Evolutionary conservation across 140 eudicot species (phyloP), one percentile per base, ranked within the genome.

Genomic region (Senecio squalidus): DNA sequence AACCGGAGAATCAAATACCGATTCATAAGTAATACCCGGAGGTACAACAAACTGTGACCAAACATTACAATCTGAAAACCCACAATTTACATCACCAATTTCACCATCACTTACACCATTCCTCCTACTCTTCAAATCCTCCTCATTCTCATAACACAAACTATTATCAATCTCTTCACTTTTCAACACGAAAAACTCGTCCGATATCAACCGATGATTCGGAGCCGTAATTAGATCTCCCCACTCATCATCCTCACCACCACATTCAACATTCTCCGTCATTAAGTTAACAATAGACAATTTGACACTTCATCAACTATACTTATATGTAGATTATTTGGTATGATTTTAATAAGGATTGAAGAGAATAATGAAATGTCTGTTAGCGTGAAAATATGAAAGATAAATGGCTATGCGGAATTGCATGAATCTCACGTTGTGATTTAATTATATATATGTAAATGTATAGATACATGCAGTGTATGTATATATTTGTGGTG

Each of bases 1-100:
- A 55, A 79, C 14, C 14, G 84, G 84, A 24, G 85, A 80, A 58
- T 79, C 88, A 30, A 79, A 79, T 77, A 79, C 68, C 10, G 76
- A 76, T 0, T 80, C 75, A 0, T 81, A 80, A 40, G 79, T 77
- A 25, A 82, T 68, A 1, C 86, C 95, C 11, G 77, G 15, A 8
- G 88, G 88, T 39, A 80, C 64, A 0, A 84, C 74, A 63, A 74
- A 56, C 38, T 60, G 74, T 13, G 80, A 63, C 30, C 62, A 63
- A 26, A 5, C 70, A 3, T 52, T 64, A 2, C 77, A 73, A 28
- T 58, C 79, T 27, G 72, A 68, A 14, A 40, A 74, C 17, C 69
- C 64, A 57, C 77, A 56, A 29, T 23, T 78, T 6, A 79, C 60
- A 55, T 61, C 82, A 64, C 67, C 48, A 28, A 1, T 10, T 7